Percentiles rank a stretch among this genome's conserved stretches.
Evolutionary conservation across 2,329 filamentous ascomycete genomes (phyloP).

Genomic region (Tympanopsis confertula): DNA sequence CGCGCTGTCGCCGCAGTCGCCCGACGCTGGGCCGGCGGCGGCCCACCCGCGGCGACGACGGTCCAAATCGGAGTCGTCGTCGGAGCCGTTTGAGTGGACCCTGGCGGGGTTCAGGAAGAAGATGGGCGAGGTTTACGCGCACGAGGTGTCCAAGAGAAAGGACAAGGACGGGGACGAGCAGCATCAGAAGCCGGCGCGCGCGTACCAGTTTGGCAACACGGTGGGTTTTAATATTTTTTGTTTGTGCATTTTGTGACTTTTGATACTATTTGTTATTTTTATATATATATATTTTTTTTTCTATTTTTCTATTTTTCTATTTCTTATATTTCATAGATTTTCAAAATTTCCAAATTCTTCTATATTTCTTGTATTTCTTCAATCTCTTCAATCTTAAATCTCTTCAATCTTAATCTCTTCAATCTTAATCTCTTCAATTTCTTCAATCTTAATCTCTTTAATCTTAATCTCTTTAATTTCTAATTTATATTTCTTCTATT

Average conservation of each 20-base stretch:
- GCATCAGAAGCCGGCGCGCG: conserved; percentile 61
- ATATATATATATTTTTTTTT: neutral
- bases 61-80: conserved; percentile 18
- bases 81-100: conserved; percentile 23
- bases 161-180: conserved; percentile 41
- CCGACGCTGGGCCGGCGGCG: conserved; percentile 9
- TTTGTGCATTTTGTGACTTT: too few species aligned
- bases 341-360: too few species aligned
- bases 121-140: conserved; percentile 38
- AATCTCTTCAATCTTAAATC: too few species aligned
- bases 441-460: too few species aligned
- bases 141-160: conserved; percentile 52
- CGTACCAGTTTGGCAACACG: conserved; percentile 76
- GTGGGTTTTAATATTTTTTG: conserved; percentile 25
- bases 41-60: conserved; percentile 8
- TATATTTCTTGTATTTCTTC: too few species aligned
- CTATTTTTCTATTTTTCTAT: neutral
- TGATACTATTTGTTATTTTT: too few species aligned
- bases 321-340: too few species aligned
- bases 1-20: conserved; percentile 4
- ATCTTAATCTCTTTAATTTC: too few species aligned
- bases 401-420: too few species aligned
- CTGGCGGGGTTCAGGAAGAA: conserved; percentile 34
- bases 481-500: too few species aligned
- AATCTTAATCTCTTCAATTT: too few species aligned